Evolutionary conservation across 345 rosid genomes (phyloP).

Genomic region (Mangifera indica): DNA sequence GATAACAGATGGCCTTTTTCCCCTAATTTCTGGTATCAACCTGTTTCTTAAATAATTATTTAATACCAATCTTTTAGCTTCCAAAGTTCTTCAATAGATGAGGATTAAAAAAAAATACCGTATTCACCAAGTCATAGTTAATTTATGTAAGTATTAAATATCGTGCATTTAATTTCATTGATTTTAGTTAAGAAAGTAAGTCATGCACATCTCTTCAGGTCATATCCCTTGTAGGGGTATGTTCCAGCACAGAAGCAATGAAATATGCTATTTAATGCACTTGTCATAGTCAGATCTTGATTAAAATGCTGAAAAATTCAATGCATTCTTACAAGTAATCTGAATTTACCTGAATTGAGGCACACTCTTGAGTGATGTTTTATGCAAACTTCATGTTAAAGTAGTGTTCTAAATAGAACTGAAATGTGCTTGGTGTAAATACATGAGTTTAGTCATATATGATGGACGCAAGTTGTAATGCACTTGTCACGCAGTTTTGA

Average conservation of each 20-base stretch:
- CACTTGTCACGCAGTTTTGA: background rate
- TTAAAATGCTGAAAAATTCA: background rate
- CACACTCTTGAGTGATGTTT: background rate
- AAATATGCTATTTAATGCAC: background rate
- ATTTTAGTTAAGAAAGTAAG: too few relatives aligned
- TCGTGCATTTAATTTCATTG: too few relatives aligned
- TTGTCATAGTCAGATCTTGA: background rate
- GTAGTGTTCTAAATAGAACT: background rate
- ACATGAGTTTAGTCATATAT: background rate
- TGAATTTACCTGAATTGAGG: background rate
- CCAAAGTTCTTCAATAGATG: background rate
- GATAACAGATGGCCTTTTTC: background rate
- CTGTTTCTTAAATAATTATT: background rate
- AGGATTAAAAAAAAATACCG: too few relatives aligned
- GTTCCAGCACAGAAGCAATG: too few relatives aligned
- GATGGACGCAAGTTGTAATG: background rate
- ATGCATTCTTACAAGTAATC: background rate
- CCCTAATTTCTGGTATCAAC: background rate
- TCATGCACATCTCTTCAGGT: too few relatives aligned
- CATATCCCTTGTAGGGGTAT: too few relatives aligned
- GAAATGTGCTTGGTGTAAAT: slow-evolving; percentile 1
- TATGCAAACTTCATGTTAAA: background rate
- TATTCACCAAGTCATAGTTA: too few relatives aligned
- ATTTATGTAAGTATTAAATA: too few relatives aligned
- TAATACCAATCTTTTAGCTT: background rate